Percentiles rank a stretch among this genome's conserved stretches.
Conservation (phyloP, 305 asterid genomes). For the Solanum hybrid region DNA sequence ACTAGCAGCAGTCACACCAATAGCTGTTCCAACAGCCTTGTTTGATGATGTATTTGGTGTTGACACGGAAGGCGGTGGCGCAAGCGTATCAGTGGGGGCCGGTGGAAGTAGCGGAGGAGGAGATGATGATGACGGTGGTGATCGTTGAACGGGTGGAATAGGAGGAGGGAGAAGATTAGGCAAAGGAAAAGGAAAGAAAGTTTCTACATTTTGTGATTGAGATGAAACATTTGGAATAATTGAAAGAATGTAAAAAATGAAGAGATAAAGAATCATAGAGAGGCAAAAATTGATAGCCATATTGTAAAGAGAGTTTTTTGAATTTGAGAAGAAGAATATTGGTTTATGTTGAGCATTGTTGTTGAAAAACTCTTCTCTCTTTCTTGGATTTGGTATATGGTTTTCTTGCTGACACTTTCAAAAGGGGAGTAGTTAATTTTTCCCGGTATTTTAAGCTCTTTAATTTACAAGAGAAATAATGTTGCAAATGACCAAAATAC, state of each 20-base stretch:
- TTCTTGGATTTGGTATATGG: constrained; percentile 21
- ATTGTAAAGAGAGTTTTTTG: constrained; percentile 2
- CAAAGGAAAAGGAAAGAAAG: constrained; percentile 42
- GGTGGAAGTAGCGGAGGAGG: constrained; percentile 8
- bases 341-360: constrained; percentile 35
- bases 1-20: constrained; percentile 67
- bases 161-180: constrained; percentile 11
- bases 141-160: neutral
- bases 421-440: constrained; percentile 45
- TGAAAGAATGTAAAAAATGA: constrained; percentile 14
- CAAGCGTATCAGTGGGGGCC: constrained; percentile 7
- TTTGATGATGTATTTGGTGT: constrained; percentile 21
- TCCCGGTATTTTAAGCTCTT: constrained; percentile 14
- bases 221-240: constrained; percentile 23
- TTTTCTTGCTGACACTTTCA: constrained; percentile 46
- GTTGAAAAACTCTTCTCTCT: constrained; percentile 11
- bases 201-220: constrained; percentile 51
- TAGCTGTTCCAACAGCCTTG: constrained; percentile 59
- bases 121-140: constrained; percentile 6
- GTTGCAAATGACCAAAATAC: constrained; percentile 13
- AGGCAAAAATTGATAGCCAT: constrained; percentile 35
- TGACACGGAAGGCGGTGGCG: constrained; percentile 10
- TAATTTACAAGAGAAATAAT: neutral
- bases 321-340: constrained; percentile 4
- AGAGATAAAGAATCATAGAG: constrained; percentile 14